A percentile compares a stretch with the other conserved stretches of the same genome.
phyloP scores from a whole-genome alignment of 2,329 filamentous ascomycete genomes.

The Colletotrichum scovillei region DNA sequence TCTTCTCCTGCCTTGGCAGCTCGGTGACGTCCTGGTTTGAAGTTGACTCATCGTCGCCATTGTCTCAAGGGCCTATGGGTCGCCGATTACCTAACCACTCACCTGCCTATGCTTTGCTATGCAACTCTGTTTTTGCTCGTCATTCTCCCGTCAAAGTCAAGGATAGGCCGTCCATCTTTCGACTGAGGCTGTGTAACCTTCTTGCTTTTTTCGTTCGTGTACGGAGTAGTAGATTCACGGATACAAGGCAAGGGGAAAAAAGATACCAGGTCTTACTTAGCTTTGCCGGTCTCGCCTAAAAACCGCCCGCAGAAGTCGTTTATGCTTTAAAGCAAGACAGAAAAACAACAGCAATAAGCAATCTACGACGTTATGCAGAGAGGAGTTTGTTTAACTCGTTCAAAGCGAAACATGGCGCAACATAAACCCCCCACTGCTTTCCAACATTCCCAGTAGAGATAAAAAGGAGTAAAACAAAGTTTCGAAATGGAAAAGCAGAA shows the following conservation, averaged over 20 bases:
- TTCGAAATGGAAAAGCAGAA: not conserved
- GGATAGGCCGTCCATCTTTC: constrained; percentile 9
- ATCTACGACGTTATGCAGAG: constrained; percentile 17
- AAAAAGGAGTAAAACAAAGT: not conserved
- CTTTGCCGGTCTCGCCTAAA: not conserved
- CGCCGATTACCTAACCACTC: not conserved
- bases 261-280: not conserved
- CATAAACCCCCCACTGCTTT: not conserved
- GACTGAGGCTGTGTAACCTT: not conserved
- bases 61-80: not conserved
- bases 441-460: not conserved
- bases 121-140: not conserved
- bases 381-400: not conserved
- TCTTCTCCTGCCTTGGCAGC: not conserved
- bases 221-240: not conserved
- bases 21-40: constrained; percentile 9
- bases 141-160: constrained; percentile 9
- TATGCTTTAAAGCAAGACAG: constrained; percentile 2
- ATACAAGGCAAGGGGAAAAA: not conserved
- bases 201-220: not conserved
- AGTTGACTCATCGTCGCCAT: constrained; percentile 25
- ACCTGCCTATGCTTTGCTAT: too few species aligned
- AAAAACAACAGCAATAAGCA: constrained; percentile 1
- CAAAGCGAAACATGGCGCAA: constrained; percentile 6
- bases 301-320: not conserved